A percentile compares a stretch with the other conserved stretches of the same genome.
These are phyloP conservation scores for Begonia fuchsioides DNA, from an alignment of 306 rosid species.

Conservation along the genomic window DNA sequence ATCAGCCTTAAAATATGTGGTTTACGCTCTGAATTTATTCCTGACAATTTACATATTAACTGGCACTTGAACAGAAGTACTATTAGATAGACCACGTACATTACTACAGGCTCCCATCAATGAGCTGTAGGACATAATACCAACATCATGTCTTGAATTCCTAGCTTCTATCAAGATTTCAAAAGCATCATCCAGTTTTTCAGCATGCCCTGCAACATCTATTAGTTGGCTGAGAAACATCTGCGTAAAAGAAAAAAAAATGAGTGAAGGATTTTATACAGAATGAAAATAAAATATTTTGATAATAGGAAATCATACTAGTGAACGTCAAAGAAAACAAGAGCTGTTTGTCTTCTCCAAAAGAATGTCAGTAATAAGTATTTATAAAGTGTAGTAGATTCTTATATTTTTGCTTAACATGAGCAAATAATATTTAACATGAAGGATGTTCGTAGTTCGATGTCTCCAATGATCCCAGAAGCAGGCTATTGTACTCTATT, in stretches of 20 bases:
- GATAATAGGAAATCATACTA: slow-evolving; percentile 9
- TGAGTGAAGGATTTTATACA: slow-evolving; percentile 10
- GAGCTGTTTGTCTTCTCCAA: not conserved
- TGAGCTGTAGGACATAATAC: slow-evolving; percentile 69
- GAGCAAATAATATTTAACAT: not conserved
- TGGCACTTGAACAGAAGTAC: not conserved
- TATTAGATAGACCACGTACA: slow-evolving; percentile 29
- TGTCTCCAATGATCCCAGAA: not conserved
- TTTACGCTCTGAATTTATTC: not conserved
- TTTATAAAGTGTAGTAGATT: not conserved
- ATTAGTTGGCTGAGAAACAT: slow-evolving; percentile 88
- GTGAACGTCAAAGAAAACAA: slow-evolving; percentile 1
- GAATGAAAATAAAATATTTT: slow-evolving; percentile 9
- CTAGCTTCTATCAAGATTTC: slow-evolving; percentile 51
- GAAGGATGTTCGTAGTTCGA: not conserved
- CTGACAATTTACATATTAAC: not conserved
- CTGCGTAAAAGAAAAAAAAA: slow-evolving; percentile 32
- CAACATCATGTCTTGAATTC: slow-evolving; percentile 40
- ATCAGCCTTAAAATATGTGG: not conserved
- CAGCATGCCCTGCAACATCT: slow-evolving; percentile 93
- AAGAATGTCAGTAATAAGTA: not conserved
- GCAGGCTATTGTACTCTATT: not conserved
- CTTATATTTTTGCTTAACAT: not conserved
- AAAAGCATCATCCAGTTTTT: slow-evolving; percentile 84
- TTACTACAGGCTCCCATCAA: slow-evolving; percentile 99